These are phyloP conservation scores for Phaeoacremonium minimum DNA, from an alignment of 2,329 filamentous ascomycete species.

Conservation along the genomic window DNA sequence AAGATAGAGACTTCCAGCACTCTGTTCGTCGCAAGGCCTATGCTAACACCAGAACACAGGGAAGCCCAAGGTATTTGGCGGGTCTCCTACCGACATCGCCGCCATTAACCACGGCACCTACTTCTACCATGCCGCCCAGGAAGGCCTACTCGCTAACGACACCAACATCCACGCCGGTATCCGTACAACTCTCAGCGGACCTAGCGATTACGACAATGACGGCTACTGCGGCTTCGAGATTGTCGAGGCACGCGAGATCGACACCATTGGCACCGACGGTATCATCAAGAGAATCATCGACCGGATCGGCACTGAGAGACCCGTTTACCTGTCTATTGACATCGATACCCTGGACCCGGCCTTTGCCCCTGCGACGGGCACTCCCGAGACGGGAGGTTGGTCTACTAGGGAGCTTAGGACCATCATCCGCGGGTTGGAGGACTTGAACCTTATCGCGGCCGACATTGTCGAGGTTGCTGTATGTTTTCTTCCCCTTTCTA, in stretches of 20 bases:
- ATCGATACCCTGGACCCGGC: slow-evolving; percentile 3
- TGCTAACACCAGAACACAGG: no score
- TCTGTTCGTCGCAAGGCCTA: no score
- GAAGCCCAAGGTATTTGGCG: slow-evolving; percentile 83
- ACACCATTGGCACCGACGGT: slow-evolving; percentile 4
- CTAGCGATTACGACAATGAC: slow-evolving; percentile 4
- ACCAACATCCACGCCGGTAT: slow-evolving; percentile 5
- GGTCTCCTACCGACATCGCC: slow-evolving; percentile 51
- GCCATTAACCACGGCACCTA: slow-evolving; percentile 5
- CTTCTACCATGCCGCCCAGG: slow-evolving; percentile 5
- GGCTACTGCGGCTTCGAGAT: slow-evolving; percentile 1
- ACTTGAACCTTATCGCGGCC: slow-evolving; percentile 2
- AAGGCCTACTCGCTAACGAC: slow-evolving; percentile 4
- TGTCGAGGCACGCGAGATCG: slow-evolving; percentile 4
- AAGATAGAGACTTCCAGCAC: background rate
- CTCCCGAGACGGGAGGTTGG: slow-evolving; percentile 1
- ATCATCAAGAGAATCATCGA: slow-evolving; percentile 55
- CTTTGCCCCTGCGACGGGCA: slow-evolving; percentile 1
- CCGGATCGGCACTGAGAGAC: slow-evolving; percentile 56
- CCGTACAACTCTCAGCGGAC: slow-evolving; percentile 4
- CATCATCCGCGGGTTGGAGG: slow-evolving; percentile 4
- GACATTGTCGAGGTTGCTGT: slow-evolving; percentile 30
- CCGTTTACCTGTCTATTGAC: slow-evolving; percentile 5
- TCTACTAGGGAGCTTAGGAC: slow-evolving; percentile 1
- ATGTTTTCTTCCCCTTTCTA: slow-evolving; percentile 13